phyloP scores from a whole-genome alignment of 371 early-diverging fungal genomes.

The Mortierella polycephala region DNA sequence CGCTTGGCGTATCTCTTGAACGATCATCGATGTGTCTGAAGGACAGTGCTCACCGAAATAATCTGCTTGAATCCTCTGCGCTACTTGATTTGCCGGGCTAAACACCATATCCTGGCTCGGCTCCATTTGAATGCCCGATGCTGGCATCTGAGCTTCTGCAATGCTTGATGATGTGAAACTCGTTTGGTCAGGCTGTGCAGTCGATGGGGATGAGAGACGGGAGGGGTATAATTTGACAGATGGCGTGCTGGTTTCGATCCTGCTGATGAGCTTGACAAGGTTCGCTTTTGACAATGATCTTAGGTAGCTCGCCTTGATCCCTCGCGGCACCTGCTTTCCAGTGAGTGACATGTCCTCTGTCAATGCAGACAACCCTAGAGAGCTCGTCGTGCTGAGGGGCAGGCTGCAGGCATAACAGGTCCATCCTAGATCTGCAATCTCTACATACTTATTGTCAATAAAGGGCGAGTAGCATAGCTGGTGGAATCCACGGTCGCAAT shows the following conservation, averaged over 20 bases:
- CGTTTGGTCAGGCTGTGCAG: constrained; percentile 1
- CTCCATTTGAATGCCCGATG: neutral
- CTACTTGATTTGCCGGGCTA: constrained; percentile 1
- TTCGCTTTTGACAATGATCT: constrained; percentile 23
- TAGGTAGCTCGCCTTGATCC: constrained; percentile 28
- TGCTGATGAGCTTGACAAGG: constrained; percentile 29
- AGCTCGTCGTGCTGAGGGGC: constrained; percentile 17
- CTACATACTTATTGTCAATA: constrained; percentile 36
- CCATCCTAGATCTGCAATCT: constrained; percentile 38
- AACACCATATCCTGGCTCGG: neutral
- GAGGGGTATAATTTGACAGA: constrained; percentile 31
- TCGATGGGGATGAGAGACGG: constrained; percentile 25
- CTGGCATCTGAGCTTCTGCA: neutral
- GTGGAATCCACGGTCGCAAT: constrained; percentile 50
- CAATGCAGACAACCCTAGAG: constrained; percentile 18
- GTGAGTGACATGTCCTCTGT: constrained; percentile 44
- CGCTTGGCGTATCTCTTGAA: too few species aligned
- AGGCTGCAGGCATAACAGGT: constrained; percentile 30
- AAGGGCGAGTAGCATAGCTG: constrained; percentile 47
- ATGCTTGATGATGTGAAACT: neutral
- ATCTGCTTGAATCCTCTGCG: constrained; percentile 12
- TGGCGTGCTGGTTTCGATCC: constrained; percentile 34
- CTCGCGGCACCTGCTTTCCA: constrained; percentile 24
- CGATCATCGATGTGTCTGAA: too few species aligned
- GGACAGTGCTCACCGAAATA: constrained; percentile 22